Evolutionary conservation across 2,329 filamentous ascomycete species (phyloP), one percentile per base, ranked within the genome.

Genomic region (Plectosphaerella sp.): DNA sequence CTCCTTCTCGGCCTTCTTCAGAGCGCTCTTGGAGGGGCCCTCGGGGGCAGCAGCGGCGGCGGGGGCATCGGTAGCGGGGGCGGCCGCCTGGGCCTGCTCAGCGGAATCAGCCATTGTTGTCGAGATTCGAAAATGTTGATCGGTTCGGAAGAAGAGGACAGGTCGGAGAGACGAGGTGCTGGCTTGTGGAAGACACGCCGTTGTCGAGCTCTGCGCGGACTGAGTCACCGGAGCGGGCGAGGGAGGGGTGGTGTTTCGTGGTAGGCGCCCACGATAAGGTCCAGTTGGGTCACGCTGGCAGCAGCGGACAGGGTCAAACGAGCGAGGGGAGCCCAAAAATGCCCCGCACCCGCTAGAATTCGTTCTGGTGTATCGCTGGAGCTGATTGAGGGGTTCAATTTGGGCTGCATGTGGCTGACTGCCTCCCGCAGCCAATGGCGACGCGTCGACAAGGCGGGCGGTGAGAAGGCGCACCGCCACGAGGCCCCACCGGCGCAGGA

Each of bases 11-110:
- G 82, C 81, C 39, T 49, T 49, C 48, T 49, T 49, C 18, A 46
- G 43, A 14, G 43, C 43, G 67, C 79, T 84, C 75, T 86, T 86
- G 60, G 82, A 84, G 52, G 72, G 74, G 55, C 72, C 71, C 46
- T 62, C 22, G 37, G 47, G 15, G 33, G 20, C 37, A 43, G 48
- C 43, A 24, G 48, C 37, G 28, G 37, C 37, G 25, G 48, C 57
- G 61, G 62, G 52, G 59, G 57, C 58, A 63, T 60, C 54, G 64
- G 67, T 7, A 61, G 68, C 69, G 58, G 53, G 58, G 58, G 51
- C 52, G 60, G 62, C 60, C 14, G 39, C 35, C 48, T 49, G 39
- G 18, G 43, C 43, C 39, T 49, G 48, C 39, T 49, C 48, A 10
- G 47, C 47, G 35, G 48, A 43, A 49, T 49, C 48, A 37, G 48